Evolutionary conservation across 139 green algal species (phyloP), one percentile per base, ranked within the genome.

Genomic region (Chlorella sp.): DNA sequence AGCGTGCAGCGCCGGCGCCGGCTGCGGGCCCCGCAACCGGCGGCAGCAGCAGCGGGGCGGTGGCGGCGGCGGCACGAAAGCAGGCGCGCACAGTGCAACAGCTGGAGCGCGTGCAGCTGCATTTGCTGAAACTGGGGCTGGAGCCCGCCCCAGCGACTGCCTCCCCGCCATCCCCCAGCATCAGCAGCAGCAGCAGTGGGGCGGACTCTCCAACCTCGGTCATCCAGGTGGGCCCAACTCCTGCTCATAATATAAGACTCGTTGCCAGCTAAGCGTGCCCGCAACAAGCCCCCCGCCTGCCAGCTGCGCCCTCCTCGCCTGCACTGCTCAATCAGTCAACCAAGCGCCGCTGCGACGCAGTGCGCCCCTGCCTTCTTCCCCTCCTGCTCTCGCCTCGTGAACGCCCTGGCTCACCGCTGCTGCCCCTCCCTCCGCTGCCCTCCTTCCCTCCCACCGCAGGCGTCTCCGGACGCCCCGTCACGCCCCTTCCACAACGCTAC

Each of bases 31-130:
- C 39, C 30, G 36, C 60, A 2, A 36, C 60, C 36, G 36, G 19
- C 68, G 37, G 83, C 83, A 36, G 19, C 60, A 42, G 61, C 60
- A 26, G 83, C 36, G 18, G 64, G 36, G 34, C 61, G 15, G 77
- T 60, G 36, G 77, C 82, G 18, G 77, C 53, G 66, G 75, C 77
- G n/a, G 48, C 48, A 24, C 86, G 79, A 39, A 69, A 85, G 79
- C 60, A 78, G 71, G 69, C 76, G 86, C 60, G 28, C 15, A 30
- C 61, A 12, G 21, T 36, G 37, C 22, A 78, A 71, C 86, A 86
- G 86, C 71, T 71, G 60, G 78, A 90, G 60, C 71, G 60, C 0
- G 79, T 90, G 86, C 86, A 86, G 79, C 34, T 86, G 12, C 71
- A 28, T 5, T 71, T 90, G 39, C 64, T 82, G 7, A 37, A 39